Evolutionary conservation across 345 rosid genomes (phyloP), one percentile per base, ranked within the genome.

Genomic region (Trapa incisa): DNA sequence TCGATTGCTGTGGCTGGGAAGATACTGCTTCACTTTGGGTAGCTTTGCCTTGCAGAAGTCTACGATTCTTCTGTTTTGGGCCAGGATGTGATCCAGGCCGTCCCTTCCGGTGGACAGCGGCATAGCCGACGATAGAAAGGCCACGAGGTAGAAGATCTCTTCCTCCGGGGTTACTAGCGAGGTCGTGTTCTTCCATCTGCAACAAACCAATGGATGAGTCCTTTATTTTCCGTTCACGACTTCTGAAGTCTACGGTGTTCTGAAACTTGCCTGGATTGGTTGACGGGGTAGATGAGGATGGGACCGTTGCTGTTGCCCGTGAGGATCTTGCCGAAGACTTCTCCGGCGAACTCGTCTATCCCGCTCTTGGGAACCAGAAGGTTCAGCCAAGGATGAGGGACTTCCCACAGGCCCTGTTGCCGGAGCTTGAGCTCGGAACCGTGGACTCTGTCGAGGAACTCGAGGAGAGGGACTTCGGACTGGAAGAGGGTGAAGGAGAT

Each of bases 371-470:
- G 96, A 52, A 95, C 66, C 38, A 95, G 74, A 72, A 95, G 93
- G 76, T 89, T 91, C 54, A 95, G 68, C 99, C 99, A 95, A 63
- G 99, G 99, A 80, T 95, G 97, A 66, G 93, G 93, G 76, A 91
- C 84, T 14, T 95, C 99, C 99, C 99, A 85, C 71, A 89, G 69
- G 45, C 92, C 97, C 64, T 89, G 80, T 72, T 75, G 83, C 72
- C 84, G 77, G 64, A 95, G 93, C 73, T 85, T 87, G 61, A 75
- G 72, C 80, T 84, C 96, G 0, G 88, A 80, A 10, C 71, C 52
- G 47, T 95, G 96, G 70, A 95, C 97, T 42, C 99, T 83, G 61
- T 95, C 88, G n/a, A 95, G 83, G 75, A 95, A 95, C 60, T 89
- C 86, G 2, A 80, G 74, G 50, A 89, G 86, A 62, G 96, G 64